These are phyloP conservation scores for Juglanconis sp. DNA, from an alignment of 2,329 filamentous ascomycete genomes.

Conservation along the genomic window DNA sequence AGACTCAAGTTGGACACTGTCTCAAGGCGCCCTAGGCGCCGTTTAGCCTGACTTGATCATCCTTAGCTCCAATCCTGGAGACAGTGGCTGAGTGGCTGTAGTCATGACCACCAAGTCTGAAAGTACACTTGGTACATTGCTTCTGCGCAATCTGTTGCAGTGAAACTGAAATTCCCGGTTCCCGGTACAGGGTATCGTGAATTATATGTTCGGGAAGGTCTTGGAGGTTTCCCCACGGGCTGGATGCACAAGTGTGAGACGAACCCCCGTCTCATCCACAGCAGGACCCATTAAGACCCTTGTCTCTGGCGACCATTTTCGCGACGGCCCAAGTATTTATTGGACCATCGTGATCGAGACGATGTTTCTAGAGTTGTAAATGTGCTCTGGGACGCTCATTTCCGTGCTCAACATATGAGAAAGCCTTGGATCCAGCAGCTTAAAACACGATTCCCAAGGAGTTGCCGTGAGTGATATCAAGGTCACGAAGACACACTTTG, in stretches of 20 bases:
- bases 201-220: background rate
- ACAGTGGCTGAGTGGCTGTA: background rate
- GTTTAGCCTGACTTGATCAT: background rate
- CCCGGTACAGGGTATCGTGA: background rate
- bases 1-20: background rate
- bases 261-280: background rate
- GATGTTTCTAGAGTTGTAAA: background rate
- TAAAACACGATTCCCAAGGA: background rate
- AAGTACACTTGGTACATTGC: background rate
- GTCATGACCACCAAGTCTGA: too few species aligned
- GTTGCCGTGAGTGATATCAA: background rate
- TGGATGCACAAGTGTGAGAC: background rate
- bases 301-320: background rate
- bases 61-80: conserved; percentile 8
- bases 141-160: background rate
- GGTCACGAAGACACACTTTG: too few species aligned
- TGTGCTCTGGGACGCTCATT: background rate
- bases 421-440: too few species aligned
- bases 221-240: background rate
- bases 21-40: conserved; percentile 1
- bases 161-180: background rate
- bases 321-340: background rate
- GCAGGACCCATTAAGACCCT: background rate
- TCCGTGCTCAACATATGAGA: too few species aligned
- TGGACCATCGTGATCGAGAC: background rate